phyloP scores from a whole-genome alignment of 768 basidiomycete species.

The Xerocomellus dryophilus region DNA sequence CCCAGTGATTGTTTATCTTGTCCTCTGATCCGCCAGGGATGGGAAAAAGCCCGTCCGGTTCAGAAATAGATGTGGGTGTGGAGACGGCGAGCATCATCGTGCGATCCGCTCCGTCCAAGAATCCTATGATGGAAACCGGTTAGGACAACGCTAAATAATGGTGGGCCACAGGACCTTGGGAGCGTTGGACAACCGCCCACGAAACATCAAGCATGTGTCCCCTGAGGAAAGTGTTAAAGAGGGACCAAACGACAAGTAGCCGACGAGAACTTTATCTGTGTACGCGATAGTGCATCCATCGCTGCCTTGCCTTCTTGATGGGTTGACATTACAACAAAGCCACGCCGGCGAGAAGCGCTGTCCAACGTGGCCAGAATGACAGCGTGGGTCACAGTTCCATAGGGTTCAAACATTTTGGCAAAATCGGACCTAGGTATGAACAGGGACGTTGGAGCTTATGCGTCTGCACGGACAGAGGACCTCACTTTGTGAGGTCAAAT shows the following conservation, averaged over 20 bases:
- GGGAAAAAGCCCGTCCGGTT: conserved; percentile 24
- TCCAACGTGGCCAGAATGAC: conserved; percentile 84
- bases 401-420: conserved; percentile 55
- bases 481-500: conserved; percentile 75
- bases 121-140: conserved; percentile 44
- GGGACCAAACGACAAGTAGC: background rate
- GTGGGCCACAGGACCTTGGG: conserved; percentile 51
- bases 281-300: conserved; percentile 64
- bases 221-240: conserved; percentile 34
- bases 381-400: conserved; percentile 68
- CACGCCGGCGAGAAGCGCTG: conserved; percentile 77
- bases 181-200: conserved; percentile 86
- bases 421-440: conserved; percentile 48
- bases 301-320: conserved; percentile 70
- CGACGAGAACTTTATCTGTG: conserved; percentile 58
- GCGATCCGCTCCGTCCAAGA: conserved; percentile 80
- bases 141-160: background rate
- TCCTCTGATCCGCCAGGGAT: conserved; percentile 30
- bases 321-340: conserved; percentile 77
- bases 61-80: conserved; percentile 33
- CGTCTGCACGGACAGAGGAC: background rate
- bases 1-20: conserved; percentile 31
- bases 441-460: background rate
- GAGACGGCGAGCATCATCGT: conserved; percentile 56
- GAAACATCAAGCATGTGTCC: conserved; percentile 78